Percentiles rank a stretch among this genome's conserved stretches.
Conservation (phyloP, 2,329 filamentous ascomycete genomes). For the Magnaporthales sp. region DNA sequence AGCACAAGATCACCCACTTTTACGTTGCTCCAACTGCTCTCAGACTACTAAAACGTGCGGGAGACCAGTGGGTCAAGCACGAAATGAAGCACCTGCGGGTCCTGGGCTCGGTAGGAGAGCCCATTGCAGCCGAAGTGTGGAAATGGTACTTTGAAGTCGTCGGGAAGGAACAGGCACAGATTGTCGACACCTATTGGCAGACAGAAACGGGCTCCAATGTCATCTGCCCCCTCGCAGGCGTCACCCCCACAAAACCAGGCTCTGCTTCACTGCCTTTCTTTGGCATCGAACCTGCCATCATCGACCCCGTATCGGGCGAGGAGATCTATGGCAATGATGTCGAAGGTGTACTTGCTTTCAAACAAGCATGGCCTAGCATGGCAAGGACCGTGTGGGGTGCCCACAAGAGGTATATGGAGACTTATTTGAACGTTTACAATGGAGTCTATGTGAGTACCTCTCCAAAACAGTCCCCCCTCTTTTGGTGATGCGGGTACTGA, state of each 20-base stretch:
- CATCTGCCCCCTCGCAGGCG: slow-evolving; percentile 84
- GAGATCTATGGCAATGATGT: slow-evolving; percentile 95
- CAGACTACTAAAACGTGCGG: slow-evolving; percentile 87
- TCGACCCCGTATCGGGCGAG: slow-evolving; percentile 89
- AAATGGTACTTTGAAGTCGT: slow-evolving; percentile 98
- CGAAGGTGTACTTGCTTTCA: slow-evolving; percentile 93
- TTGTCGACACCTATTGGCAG: slow-evolving; percentile 99
- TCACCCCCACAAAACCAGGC: slow-evolving; percentile 94
- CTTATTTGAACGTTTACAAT: slow-evolving; percentile 95
- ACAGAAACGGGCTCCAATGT: slow-evolving; percentile 97
- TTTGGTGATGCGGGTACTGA: slow-evolving; percentile 5
- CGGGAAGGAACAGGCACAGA: slow-evolving; percentile 84
- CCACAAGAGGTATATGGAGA: slow-evolving; percentile 98
- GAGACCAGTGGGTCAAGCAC: slow-evolving; percentile 83
- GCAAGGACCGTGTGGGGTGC: slow-evolving; percentile 95
- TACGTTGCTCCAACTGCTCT: slow-evolving; percentile 95
- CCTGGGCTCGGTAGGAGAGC: slow-evolving; percentile 91
- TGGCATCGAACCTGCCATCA: slow-evolving; percentile 93
- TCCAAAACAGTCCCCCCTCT: neutral
- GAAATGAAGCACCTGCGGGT: slow-evolving; percentile 85
- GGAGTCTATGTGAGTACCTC: slow-evolving; percentile 80
- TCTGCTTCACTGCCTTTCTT: slow-evolving; percentile 97
- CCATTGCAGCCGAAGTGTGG: slow-evolving; percentile 96
- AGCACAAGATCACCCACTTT: slow-evolving; percentile 93
- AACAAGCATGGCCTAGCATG: slow-evolving; percentile 98